A percentile compares a stretch with the other conserved stretches of the same genome.
Evolutionary conservation across 2,329 filamentous ascomycete species (phyloP).

Genomic region (Cryphonectria naterciae): DNA sequence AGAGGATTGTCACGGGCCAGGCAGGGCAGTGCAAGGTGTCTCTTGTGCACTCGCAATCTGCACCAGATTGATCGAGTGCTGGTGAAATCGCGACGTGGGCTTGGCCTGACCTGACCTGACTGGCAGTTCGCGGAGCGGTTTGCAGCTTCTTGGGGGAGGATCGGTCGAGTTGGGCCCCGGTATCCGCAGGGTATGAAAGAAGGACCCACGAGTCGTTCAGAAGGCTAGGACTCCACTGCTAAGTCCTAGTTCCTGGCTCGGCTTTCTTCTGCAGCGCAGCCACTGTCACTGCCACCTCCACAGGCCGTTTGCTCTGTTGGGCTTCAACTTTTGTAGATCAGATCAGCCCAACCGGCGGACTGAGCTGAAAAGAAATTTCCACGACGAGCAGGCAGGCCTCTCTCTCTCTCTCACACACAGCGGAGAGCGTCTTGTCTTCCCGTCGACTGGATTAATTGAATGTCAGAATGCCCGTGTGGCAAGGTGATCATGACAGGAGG

Average conservation of each 20-base stretch:
- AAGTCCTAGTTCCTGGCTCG: constrained; percentile 17
- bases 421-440: neutral
- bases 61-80: constrained; percentile 18
- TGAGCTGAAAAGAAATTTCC: neutral
- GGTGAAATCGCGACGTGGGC: constrained; percentile 11
- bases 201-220: neutral
- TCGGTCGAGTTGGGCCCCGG: constrained; percentile 8
- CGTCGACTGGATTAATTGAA: neutral
- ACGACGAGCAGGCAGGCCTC: neutral
- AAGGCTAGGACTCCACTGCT: constrained; percentile 1
- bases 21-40: constrained; percentile 15
- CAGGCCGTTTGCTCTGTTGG: constrained; percentile 7
- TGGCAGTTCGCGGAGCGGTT: constrained; percentile 7
- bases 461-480: neutral
- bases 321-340: constrained; percentile 6
- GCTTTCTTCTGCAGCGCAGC: constrained; percentile 9
- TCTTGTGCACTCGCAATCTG: constrained; percentile 8
- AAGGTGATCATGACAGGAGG: neutral
- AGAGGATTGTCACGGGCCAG: constrained; percentile 23
- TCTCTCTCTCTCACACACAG: neutral
- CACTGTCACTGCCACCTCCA: constrained; percentile 8
- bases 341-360: constrained; percentile 4
- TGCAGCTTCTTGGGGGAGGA: constrained; percentile 8
- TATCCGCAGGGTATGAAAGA: neutral
- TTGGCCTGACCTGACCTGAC: constrained; percentile 20